Percentiles rank a stretch among this genome's conserved stretches.
Evolutionary conservation across 768 basidiomycete species (phyloP).

Genomic region (Obba rivulosa): DNA sequence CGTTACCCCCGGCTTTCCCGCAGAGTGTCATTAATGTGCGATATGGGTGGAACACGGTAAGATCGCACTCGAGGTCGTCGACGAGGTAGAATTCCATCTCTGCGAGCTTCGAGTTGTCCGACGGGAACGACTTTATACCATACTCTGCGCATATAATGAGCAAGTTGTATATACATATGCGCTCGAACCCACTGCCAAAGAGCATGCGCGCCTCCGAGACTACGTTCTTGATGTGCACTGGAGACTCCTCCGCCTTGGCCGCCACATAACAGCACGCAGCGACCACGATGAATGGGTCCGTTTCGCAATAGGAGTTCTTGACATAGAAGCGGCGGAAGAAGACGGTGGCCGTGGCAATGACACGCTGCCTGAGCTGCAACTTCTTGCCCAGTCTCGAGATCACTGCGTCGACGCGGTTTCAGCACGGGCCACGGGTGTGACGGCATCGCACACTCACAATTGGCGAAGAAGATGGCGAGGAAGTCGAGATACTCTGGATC

Average conservation of each 20-base stretch:
- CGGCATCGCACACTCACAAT: constrained; percentile 42
- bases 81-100: constrained; percentile 99
- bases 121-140: constrained; percentile 72
- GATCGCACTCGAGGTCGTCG: constrained; percentile 92
- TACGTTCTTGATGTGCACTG: constrained; percentile 90
- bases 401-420: constrained; percentile 36
- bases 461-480: constrained; percentile 84
- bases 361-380: constrained; percentile 78
- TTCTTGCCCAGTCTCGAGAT: constrained; percentile 86
- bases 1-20: constrained; percentile 48
- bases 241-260: constrained; percentile 95
- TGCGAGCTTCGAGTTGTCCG: constrained; percentile 87
- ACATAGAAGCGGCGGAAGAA: constrained; percentile 97
- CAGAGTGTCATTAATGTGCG: constrained; percentile 78
- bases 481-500: constrained; percentile 75
- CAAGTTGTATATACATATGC: neutral
- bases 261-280: constrained; percentile 94
- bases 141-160: constrained; percentile 48
- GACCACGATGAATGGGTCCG: constrained; percentile 90
- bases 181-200: constrained; percentile 55
- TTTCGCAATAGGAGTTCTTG: constrained; percentile 93
- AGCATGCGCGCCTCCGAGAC: constrained; percentile 75
- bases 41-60: constrained; percentile 92
- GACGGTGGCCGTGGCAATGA: constrained; percentile 89
- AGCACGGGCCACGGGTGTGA: neutral